A percentile compares a stretch with the other conserved stretches of the same genome.
Evolutionary conservation across 805 yeast species (phyloP).

Genomic region (Spencermartinsiella europaea): DNA sequence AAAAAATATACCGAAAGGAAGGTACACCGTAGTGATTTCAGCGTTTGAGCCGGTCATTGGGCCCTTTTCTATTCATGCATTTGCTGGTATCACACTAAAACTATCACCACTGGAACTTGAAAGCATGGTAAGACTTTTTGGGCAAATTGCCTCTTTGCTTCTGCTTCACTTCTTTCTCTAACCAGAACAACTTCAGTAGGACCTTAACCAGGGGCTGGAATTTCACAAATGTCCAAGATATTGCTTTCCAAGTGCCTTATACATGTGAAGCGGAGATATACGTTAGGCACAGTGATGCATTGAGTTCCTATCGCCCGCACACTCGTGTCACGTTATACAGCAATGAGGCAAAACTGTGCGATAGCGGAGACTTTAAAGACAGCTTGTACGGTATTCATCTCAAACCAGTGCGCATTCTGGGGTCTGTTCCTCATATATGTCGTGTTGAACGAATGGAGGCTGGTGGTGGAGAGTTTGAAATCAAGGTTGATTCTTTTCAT

Average conservation of each 20-base stretch:
- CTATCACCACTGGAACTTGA: neutral
- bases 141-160: too few species aligned
- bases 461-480: slow-evolving; percentile 19
- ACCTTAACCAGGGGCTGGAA: slow-evolving; percentile 11
- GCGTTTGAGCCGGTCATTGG: slow-evolving; percentile 32
- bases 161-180: too few species aligned
- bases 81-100: neutral
- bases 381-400: slow-evolving; percentile 13
- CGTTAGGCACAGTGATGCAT: neutral
- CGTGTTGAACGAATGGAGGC: slow-evolving; percentile 25
- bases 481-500: slow-evolving; percentile 10
- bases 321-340: slow-evolving; percentile 14
- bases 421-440: slow-evolving; percentile 5
- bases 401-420: slow-evolving; percentile 8
- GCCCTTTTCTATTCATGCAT: neutral
- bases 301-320: slow-evolving; percentile 16
- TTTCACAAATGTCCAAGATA: slow-evolving; percentile 13
- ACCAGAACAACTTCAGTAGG: slow-evolving; percentile 1
- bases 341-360: slow-evolving; percentile 3
- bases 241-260: slow-evolving; percentile 2
- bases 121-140: neutral
- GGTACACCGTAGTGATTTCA: slow-evolving; percentile 45
- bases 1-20: slow-evolving; percentile 23
- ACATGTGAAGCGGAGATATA: neutral
- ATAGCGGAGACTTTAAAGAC: slow-evolving; percentile 15